Evolutionary conservation across 2,329 filamentous ascomycete genomes (phyloP), one percentile per base, ranked within the genome.

Genomic region (Lasiodiplodia citricola): DNA sequence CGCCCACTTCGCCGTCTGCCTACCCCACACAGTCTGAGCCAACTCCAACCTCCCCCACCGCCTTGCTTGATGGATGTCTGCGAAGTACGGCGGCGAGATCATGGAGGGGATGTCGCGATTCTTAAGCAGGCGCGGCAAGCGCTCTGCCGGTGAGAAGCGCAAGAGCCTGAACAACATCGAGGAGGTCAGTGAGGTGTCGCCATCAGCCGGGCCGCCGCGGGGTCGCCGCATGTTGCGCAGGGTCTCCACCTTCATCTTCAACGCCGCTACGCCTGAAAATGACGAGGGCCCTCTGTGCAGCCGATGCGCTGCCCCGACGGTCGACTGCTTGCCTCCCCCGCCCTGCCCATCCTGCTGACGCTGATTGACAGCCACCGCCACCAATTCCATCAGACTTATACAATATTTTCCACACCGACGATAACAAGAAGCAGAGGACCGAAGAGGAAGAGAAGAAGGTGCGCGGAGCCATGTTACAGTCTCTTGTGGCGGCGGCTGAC

Each of bases 41-140:
- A 50, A 64, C 57, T 41, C 58, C 57, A 44, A 57, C 66, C 50
- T 38, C 62, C 50, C 23, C 64, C 35, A 31, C 55, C 35, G 47
- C 57, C 18, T 37, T 64, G 37, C 70, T 69, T 69, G 44, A 71
- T 71, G 70, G 70, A 71, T 71, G 70, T 71, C 70, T 69, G 51
- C 69, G 64, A 69, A 55, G 64, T 57, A 47, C 63, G 68, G 67
- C 31, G 65, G 35, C 67, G 63, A 68, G 63, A 81, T 72, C 71
- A 84, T 84, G 82, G 83, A 81, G 74, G 82, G 80, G 75, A 81
- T 86, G 71, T 89, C 87, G 76, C 89, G 90, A 74, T 90, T 93
- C 77, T 87, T 92, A 70, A 92, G 88, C 79, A 84, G 90, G 73
- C 87, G 90, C 72, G 91, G 92, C 75, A 93, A 83, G 78, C 74